phyloP scores from a whole-genome alignment of 2,329 filamentous ascomycete species.

The Neofusicoccum cordaticola region DNA sequence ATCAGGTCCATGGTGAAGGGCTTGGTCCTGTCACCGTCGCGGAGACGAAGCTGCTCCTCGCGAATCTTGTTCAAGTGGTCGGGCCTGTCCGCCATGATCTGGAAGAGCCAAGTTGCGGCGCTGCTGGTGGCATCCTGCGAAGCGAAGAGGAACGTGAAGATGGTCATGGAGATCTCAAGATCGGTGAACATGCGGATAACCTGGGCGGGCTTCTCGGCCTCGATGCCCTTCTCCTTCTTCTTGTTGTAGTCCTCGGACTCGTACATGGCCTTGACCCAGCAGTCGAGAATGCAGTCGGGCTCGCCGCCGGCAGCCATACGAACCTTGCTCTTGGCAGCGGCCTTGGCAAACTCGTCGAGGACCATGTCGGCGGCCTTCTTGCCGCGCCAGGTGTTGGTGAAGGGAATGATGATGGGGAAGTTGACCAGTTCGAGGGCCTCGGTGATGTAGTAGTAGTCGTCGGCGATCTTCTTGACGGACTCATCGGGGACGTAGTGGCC shows the following conservation, averaged over 20 bases:
- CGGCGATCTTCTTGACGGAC: constrained; percentile 87
- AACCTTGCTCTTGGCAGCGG: constrained; percentile 88
- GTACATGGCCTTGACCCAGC: constrained; percentile 86
- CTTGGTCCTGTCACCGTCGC: constrained; percentile 70
- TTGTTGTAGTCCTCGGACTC: constrained; percentile 80
- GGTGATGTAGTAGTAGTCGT: constrained; percentile 96
- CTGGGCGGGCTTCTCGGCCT: constrained; percentile 75
- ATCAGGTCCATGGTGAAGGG: constrained; percentile 78
- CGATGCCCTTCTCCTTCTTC: constrained; percentile 69
- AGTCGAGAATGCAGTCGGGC: constrained; percentile 90
- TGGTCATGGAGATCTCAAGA: constrained; percentile 85
- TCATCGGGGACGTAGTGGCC: constrained; percentile 92
- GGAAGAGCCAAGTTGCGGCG: constrained; percentile 92
- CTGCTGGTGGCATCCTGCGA: constrained; percentile 96
- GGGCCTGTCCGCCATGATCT: constrained; percentile 89
- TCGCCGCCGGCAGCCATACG: constrained; percentile 87
- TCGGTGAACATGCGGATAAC: constrained; percentile 84
- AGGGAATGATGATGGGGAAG: constrained; percentile 94
- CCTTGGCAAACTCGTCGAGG: constrained; percentile 82
- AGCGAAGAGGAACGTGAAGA: constrained; percentile 96
- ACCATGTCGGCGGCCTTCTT: constrained; percentile 96
- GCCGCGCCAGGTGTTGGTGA: constrained; percentile 94
- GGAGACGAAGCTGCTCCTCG: constrained; percentile 78
- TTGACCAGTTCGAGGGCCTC: constrained; percentile 95
- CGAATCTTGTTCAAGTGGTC: constrained; percentile 86